Base-by-base conservation (phyloP, 163 green algal genomes). In the Coccomyxa subellipsoidea region DNA sequence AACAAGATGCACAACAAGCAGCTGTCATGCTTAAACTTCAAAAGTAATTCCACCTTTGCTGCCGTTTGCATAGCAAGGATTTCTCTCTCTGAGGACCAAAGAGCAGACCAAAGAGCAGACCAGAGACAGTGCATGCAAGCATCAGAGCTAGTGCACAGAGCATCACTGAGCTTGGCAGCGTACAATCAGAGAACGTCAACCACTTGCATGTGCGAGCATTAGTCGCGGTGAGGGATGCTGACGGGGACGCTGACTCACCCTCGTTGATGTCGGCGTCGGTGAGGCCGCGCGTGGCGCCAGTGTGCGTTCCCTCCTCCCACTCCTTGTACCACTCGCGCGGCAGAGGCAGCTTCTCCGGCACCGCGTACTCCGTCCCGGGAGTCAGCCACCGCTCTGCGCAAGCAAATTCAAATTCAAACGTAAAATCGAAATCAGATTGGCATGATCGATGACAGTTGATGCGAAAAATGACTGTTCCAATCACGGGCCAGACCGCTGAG, bases 341-440 rank as follows among this genome's bases (percentile, higher is more conserved):
- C 70, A 79, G 37, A 2, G 35, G 79, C 79, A 70, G 79, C 69
- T 40, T 78, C 75, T 81, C 15, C 15, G 73, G 78, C 78, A 86
- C 8, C 75, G 79, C 54, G 38, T 82, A 87, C 80, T 87, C 83
- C 38, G 79, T 73, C 12, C 80, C 79, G 4, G 76, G 80, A 27
- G 73, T 54, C 76, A 80, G 72, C 76, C 76, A 80, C 23, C 88
- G 82, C 71, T 90, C 87, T 25, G 79, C 83, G 31, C 2, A 4
- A 10, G 12, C 6, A 36, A 35, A 34, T 69, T 54, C 10, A 54
- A 8, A 23, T 23, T 54, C 40, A 54, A n/a, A n/a, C n/a, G n/a
- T n/a, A n/a, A n/a, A n/a, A n/a, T n/a, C n/a, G n/a, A n/a, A n/a
- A n/a, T n/a, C n/a, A n/a, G n/a, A n/a, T n/a, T n/a, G n/a, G n/a